These are phyloP conservation scores for Botryotinia globosa DNA, from an alignment of 2,329 filamentous ascomycete genomes.

Conservation along the genomic window DNA sequence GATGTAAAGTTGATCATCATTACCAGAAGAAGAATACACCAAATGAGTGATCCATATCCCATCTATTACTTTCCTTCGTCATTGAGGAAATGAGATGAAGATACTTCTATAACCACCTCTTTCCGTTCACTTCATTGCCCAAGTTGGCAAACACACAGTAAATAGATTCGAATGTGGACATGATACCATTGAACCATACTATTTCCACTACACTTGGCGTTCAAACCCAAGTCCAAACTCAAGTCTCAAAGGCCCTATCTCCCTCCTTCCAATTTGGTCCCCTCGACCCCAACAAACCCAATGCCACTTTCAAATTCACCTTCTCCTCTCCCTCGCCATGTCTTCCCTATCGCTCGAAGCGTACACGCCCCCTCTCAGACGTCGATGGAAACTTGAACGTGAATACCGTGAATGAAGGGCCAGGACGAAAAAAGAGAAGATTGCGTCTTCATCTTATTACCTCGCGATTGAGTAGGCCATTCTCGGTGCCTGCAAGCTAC, in stretches of 20 bases:
- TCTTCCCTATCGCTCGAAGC: conserved; percentile 30
- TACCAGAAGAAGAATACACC: neutral
- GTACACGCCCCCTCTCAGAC: conserved; percentile 38
- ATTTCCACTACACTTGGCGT: conserved; percentile 18
- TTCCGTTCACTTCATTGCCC: neutral
- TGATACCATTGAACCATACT: conserved; percentile 28
- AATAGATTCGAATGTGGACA: conserved; percentile 33
- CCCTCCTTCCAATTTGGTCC: conserved; percentile 20
- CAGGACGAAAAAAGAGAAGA: conserved; percentile 60
- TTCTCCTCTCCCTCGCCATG: conserved; percentile 39
- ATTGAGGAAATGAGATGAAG: conserved; percentile 39
- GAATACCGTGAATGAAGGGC: conserved; percentile 27
- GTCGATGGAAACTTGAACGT: conserved; percentile 35
- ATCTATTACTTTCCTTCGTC: conserved; percentile 7
- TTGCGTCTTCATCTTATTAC: conserved; percentile 63
- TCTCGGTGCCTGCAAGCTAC: conserved; percentile 61
- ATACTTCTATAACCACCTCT: conserved; percentile 30
- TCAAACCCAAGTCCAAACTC: conserved; percentile 27
- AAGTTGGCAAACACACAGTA: neutral
- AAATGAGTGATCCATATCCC: neutral
- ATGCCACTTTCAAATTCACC: conserved; percentile 34
- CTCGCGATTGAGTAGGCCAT: conserved; percentile 66
- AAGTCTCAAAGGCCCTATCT: neutral
- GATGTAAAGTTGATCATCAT: neutral
- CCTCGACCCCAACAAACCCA: neutral